Conservation (phyloP, 345 rosid species). For the Rhodomyrtus tomentosa region DNA sequence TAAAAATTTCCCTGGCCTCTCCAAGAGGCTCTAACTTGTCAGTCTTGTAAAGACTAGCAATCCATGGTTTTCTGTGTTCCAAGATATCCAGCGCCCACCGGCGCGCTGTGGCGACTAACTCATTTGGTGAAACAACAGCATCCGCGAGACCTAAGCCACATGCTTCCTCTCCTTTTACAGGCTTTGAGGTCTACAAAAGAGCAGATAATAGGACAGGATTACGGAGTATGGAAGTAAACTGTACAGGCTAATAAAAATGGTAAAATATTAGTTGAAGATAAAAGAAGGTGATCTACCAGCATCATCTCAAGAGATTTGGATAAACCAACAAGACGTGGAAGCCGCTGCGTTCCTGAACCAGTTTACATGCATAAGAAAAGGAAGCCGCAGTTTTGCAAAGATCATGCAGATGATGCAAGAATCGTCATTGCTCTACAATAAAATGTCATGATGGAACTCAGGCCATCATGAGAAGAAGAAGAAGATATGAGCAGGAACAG, state of each 20-base stretch:
- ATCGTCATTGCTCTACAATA: neutral
- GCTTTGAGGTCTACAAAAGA: constrained; percentile 63
- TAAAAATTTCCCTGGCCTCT: constrained; percentile 91
- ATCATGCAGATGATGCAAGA: neutral
- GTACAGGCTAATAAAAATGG: neutral
- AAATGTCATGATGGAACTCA: neutral
- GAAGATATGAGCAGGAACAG: neutral
- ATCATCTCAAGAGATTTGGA: constrained; percentile 90
- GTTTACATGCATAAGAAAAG: constrained; percentile 10
- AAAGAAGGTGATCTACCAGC: constrained; percentile 44
- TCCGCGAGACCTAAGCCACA: constrained; percentile 71
- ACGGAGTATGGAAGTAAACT: neutral
- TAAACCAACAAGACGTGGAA: constrained; percentile 98
- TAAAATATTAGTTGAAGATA: constrained; percentile 3
- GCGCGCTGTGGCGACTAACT: constrained; percentile 62
- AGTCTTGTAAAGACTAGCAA: constrained; percentile 59
- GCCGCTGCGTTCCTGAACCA: constrained; percentile 87
- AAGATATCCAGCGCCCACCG: constrained; percentile 76
- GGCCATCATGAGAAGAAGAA: neutral
- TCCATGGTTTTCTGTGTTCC: constrained; percentile 76
- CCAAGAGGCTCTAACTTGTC: constrained; percentile 88
- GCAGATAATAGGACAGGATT: neutral
- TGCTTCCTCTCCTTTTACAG: constrained; percentile 75
- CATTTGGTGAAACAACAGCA: constrained; percentile 64
- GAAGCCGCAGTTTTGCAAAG: neutral